A percentile compares a stretch with the other conserved stretches of the same genome.
phyloP scores from a whole-genome alignment of 495 filamentous ascomycete species.

The Podospora pseudopauciseta region DNA sequence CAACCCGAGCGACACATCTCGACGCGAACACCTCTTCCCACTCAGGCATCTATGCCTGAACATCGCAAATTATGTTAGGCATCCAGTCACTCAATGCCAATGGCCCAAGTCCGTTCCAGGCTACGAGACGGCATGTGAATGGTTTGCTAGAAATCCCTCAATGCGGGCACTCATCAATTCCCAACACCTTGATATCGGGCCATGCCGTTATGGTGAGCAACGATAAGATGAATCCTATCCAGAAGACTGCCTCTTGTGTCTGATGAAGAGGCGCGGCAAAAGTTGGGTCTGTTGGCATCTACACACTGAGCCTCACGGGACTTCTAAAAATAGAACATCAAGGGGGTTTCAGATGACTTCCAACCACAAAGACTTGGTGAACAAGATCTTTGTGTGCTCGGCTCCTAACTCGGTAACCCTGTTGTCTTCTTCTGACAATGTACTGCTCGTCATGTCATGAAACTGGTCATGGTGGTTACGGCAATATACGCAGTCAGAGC shows the following conservation, averaged over 20 bases:
- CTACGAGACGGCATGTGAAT: not conserved
- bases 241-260: not conserved
- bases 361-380: not conserved
- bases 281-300: not conserved
- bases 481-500: not conserved
- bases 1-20: not conserved
- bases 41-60: not conserved
- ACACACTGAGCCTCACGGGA: not conserved
- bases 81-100: not conserved
- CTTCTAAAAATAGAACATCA: not conserved
- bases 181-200: not conserved
- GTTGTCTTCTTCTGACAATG: not conserved
- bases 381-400: not conserved
- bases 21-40: not conserved
- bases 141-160: not conserved
- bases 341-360: not conserved
- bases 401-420: not conserved
- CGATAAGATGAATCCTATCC: not conserved
- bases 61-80: not conserved
- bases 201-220: not conserved
- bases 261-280: not conserved
- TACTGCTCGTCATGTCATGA: not conserved
- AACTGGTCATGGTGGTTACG: not conserved
- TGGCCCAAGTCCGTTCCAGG: not conserved
- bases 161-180: not conserved